A percentile compares a stretch with the other conserved stretches of the same genome.
phyloP scores from a whole-genome alignment of 306 rosid genomes.

The Carpinus viminea region DNA sequence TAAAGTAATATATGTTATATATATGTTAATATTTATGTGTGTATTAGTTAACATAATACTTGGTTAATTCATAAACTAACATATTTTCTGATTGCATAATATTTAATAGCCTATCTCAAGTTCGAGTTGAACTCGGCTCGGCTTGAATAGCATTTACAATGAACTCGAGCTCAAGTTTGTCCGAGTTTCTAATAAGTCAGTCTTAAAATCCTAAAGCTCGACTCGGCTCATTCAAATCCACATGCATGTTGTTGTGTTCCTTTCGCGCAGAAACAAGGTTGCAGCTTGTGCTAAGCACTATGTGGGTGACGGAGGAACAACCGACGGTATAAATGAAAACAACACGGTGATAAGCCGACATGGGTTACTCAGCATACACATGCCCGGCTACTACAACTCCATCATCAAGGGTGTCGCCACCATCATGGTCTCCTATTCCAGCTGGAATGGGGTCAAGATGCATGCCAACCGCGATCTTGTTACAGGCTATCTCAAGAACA shows the following conservation, averaged over 20 bases:
- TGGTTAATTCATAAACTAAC: no score
- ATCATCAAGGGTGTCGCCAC: slow-evolving; percentile 8
- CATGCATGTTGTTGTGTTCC: background rate
- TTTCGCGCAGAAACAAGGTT: background rate
- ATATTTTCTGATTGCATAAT: no score
- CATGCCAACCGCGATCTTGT: background rate
- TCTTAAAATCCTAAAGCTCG: no score
- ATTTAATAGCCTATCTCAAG: no score
- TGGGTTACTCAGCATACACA: slow-evolving; percentile 9
- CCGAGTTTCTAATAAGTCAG: no score
- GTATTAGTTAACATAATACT: no score
- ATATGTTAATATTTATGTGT: no score
- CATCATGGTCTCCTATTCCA: slow-evolving; percentile 4
- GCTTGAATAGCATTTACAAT: no score
- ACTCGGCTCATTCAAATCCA: no score
- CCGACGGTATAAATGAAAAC: slow-evolving; percentile 3
- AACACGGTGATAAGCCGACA: background rate
- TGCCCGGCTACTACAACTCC: background rate
- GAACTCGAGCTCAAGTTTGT: no score
- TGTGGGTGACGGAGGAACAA: slow-evolving; percentile 12
- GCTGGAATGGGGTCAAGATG: slow-evolving; percentile 5
- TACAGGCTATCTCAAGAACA: background rate
- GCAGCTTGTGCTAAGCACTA: slow-evolving; percentile 6
- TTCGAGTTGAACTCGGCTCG: no score
- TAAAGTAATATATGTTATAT: no score